phyloP scores from a whole-genome alignment of 2,329 filamentous ascomycete species.

The Cytospora leucostoma region DNA sequence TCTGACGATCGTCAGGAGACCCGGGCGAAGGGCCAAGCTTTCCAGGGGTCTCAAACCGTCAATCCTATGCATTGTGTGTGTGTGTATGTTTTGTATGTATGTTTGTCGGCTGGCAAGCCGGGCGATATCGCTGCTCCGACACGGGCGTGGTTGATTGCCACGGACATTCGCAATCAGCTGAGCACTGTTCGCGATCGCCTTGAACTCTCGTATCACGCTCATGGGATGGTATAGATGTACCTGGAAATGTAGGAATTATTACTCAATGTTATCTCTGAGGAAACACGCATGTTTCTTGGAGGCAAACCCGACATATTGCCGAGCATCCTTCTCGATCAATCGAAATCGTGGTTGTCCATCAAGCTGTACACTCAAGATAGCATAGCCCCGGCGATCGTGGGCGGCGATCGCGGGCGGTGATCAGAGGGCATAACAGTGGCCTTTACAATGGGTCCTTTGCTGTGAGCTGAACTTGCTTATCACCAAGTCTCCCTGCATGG shows the following conservation, averaged over 20 bases:
- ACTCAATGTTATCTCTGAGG: too few relatives aligned
- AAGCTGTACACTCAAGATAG: not conserved
- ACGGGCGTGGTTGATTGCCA: not conserved
- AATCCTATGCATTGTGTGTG: not conserved
- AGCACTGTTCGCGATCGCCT: not conserved
- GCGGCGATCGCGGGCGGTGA: not conserved
- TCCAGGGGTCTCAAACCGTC: constrained; percentile 9
- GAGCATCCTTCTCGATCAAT: not conserved
- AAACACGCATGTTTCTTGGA: too few relatives aligned
- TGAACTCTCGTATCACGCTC: not conserved
- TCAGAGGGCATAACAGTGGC: not conserved
- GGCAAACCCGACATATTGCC: not conserved
- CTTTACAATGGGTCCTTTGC: constrained; percentile 7
- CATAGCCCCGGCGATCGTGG: not conserved
- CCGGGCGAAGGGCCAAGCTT: constrained; percentile 4
- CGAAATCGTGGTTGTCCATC: not conserved
- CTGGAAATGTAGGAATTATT: too few relatives aligned
- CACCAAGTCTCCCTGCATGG: not conserved
- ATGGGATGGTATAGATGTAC: not conserved
- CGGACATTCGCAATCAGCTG: not conserved
- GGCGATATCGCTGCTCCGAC: not conserved
- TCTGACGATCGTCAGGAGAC: constrained; percentile 28
- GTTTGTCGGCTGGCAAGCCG: not conserved
- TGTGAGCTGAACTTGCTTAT: not conserved
- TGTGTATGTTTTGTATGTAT: constrained; percentile 1